A percentile compares a stretch with the other conserved stretches of the same genome.
Evolutionary conservation across 1,284 basidiomycete genomes (phyloP).

Genomic region (Cutaneotrichosporon curvatum): DNA sequence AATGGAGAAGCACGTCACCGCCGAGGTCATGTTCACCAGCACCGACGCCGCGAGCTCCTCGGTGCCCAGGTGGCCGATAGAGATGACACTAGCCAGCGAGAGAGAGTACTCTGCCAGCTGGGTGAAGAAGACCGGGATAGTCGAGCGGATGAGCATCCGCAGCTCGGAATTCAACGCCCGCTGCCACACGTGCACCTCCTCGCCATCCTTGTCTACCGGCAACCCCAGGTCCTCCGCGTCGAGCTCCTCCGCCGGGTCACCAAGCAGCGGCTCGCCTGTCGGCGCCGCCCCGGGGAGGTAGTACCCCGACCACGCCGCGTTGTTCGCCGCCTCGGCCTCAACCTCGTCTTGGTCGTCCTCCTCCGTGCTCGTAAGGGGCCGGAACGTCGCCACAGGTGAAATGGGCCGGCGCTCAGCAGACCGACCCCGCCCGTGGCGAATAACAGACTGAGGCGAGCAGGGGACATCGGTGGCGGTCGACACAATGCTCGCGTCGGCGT

Average conservation of each 20-base stretch:
- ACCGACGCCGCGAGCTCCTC: slow-evolving; percentile 61
- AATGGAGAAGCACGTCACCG: slow-evolving; percentile 58
- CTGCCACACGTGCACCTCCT: slow-evolving; percentile 9
- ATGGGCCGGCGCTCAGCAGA: slow-evolving; percentile 11
- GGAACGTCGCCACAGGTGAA: slow-evolving; percentile 9
- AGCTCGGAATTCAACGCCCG: slow-evolving; percentile 27
- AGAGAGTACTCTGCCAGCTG: slow-evolving; percentile 47
- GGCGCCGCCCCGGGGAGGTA: slow-evolving; percentile 3
- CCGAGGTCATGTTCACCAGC: slow-evolving; percentile 17
- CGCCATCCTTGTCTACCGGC: slow-evolving; percentile 23
- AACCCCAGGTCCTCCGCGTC: slow-evolving; percentile 41
- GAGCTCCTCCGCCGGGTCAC: slow-evolving; percentile 43
- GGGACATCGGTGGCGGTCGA: slow-evolving; percentile 9
- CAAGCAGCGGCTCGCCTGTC: slow-evolving; percentile 3
- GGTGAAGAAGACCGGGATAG: slow-evolving; percentile 42
- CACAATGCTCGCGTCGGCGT: slow-evolving; percentile 2
- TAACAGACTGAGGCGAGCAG: background rate
- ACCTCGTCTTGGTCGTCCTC: slow-evolving; percentile 4
- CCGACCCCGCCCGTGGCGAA: slow-evolving; percentile 7
- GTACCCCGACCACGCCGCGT: background rate
- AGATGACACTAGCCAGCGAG: slow-evolving; percentile 53
- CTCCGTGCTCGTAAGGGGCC: background rate
- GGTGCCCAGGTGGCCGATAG: slow-evolving; percentile 75
- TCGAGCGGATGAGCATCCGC: slow-evolving; percentile 32
- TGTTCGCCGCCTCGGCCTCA: background rate